These are phyloP conservation scores for Pinguiococcus pyrenoidosus DNA, from an alignment of 108 stramenopile genomes.

Conservation along the genomic window DNA sequence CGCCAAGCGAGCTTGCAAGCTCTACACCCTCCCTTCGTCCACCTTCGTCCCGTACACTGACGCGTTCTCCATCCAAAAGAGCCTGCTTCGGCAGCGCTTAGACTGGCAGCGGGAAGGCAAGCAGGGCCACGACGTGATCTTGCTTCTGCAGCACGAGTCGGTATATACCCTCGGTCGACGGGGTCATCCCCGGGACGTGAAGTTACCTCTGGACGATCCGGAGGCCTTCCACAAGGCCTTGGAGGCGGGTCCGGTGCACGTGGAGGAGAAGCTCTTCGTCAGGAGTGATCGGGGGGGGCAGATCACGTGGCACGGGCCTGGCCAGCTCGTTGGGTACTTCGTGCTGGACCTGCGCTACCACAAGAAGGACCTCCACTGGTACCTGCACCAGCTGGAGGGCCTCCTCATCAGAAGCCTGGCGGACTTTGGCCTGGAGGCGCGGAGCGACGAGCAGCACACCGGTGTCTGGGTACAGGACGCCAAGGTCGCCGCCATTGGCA, in stretches of 20 bases:
- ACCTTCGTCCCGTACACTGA: constrained; percentile 10
- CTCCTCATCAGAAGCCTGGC: constrained; percentile 40
- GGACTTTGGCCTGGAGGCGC: constrained; percentile 2
- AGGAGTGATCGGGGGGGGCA: constrained; percentile 88
- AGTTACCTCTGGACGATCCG: neutral
- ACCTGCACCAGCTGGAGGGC: constrained; percentile 78
- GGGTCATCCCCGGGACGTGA: constrained; percentile 28
- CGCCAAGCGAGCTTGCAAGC: no score
- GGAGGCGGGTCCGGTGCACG: neutral
- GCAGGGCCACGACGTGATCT: constrained; percentile 28
- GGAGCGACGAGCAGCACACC: constrained; percentile 31
- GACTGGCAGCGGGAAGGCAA: constrained; percentile 15
- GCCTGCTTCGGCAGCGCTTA: constrained; percentile 12
- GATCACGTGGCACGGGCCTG: constrained; percentile 95
- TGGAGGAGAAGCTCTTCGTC: constrained; percentile 10
- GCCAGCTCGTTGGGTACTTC: constrained; percentile 90
- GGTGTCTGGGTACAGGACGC: constrained; percentile 73
- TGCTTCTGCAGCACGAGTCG: constrained; percentile 82
- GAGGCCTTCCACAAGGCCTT: neutral
- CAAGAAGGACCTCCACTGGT: constrained; percentile 92
- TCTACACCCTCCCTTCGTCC: no score
- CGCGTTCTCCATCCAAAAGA: constrained; percentile 12
- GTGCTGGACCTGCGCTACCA: constrained; percentile 72
- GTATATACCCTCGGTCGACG: constrained; percentile 95
- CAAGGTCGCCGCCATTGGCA: constrained; percentile 81